Evolutionary conservation across 139 green algal genomes (phyloP), one percentile per base, ranked within the genome.

Genomic region (Marvania coccoides): DNA sequence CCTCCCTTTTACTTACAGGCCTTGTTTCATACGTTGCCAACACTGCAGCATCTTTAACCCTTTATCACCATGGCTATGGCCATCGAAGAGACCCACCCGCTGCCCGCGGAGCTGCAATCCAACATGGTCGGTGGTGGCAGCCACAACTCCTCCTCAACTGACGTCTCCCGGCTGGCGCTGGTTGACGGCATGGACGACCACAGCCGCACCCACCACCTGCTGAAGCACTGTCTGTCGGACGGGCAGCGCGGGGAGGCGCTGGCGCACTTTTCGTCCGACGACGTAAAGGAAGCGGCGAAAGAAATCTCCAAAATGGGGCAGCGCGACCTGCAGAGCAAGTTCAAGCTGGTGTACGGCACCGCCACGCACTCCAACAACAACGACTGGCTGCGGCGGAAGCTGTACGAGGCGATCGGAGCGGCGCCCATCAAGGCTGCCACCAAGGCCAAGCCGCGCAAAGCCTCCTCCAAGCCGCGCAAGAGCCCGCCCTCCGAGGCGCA

Each of bases 281-380:
- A 82, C 29, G 39, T 72, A 1, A 74, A 74, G 8, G 75, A 82
- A 42, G 67, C 73, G 0, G 62, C 72, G 23, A 60, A 60, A n/a
- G 75, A 81, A 37, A 70, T 82, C 28, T 60, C 24, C 7, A 48
- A 59, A n/a, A 76, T 82, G 61, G 75, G 75, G 33, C 75, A 82
- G 61, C 65, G 67, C 19, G 72, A 82, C 30, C 55, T 82, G 58
- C 75, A 82, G 58, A 45, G 34, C 54, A 72, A 72, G 35, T 80
- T 80, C 54, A 75, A 71, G 40, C 36, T 69, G 28, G 75, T 81
- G 37, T 81, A 81, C 34, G 65, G 65, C 28, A 76, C 46, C 28
- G 30, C 51, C 36, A 81, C 75, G 31, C 57, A 75, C 48, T 67
- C 40, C 34, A 81, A 81, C 64, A 81, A 81, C 69, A 81, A 81